Percentiles rank a stretch among this genome's conserved stretches.
Evolutionary conservation across 2,329 filamentous ascomycete species (phyloP).

Genomic region (Aspergillus caelatus): DNA sequence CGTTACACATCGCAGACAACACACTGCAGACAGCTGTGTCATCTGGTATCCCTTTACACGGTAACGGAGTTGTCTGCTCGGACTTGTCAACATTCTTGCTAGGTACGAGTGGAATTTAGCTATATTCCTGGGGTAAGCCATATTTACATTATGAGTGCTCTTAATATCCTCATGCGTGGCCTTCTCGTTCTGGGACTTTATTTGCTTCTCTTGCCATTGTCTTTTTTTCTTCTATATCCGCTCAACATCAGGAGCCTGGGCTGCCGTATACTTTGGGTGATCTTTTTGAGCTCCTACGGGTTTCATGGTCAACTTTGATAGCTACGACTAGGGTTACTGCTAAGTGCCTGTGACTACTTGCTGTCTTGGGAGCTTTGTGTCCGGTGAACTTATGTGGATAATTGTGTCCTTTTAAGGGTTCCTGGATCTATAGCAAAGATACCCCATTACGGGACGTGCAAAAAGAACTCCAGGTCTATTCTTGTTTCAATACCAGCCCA

Average conservation of each 20-base stretch:
- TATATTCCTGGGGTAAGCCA: conserved; percentile 18
- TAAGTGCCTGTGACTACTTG: not conserved
- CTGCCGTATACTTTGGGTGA: not conserved
- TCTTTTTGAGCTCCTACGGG: not conserved
- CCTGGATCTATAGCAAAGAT: not conserved
- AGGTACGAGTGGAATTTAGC: conserved; percentile 18
- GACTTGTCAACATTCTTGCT: conserved; percentile 18
- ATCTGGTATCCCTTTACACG: conserved; percentile 16
- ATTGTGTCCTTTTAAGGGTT: not conserved
- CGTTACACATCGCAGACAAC: conserved; percentile 15
- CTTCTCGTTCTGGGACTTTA: not conserved
- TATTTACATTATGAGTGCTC: conserved; percentile 6
- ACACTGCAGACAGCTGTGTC: conserved; percentile 12
- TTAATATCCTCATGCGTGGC: not conserved
- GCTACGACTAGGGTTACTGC: not conserved
- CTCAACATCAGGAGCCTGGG: not conserved
- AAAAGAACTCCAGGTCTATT: no score
- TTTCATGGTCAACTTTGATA: not conserved
- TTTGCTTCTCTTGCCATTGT: not conserved
- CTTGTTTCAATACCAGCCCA: not conserved
- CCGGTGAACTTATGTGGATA: not conserved
- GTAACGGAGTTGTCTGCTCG: conserved; percentile 16
- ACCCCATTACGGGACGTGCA: not conserved
- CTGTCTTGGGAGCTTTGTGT: not conserved
- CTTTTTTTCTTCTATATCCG: no score